Base-by-base conservation (phyloP, 495 filamentous ascomycete species). In the Penicillium nucicola region DNA sequence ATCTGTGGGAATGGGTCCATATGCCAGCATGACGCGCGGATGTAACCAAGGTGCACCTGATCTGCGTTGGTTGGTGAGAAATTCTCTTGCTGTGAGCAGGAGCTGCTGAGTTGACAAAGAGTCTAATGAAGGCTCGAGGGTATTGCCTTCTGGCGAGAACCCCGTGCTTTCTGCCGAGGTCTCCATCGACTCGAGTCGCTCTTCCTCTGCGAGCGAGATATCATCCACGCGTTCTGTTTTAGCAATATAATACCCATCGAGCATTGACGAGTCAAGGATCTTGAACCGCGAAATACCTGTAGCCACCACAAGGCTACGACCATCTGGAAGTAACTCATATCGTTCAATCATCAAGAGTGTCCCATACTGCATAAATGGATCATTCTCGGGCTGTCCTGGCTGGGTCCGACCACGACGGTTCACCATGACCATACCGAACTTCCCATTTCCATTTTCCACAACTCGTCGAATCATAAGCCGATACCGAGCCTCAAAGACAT, bases 401-500 rank as follows among this genome's bases (percentile, higher is more conserved):
- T 86, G 86, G 19, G 71, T 55, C 25, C 72, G 63, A 20, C 70
- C 65, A 12, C 66, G 56, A 37, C 77, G 76, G 58, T 90, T 90
- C 55, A 82, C 82, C 67, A 86, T 80, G 18, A 95, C 72, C 87
- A 95, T 95, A 3, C 92, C 92, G 57, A 97, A 96, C 41, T 78
- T 86, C 15, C 81, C 69, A 47, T 84, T 79, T 2, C 81, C 82
- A 50, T 57, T 78, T 45, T 89, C 84, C 33, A 92, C 75, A 8
- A 84, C 87, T 20, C 90, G 83, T 39, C 85, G 81, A 17, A 96
- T 85, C 89, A 96, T 92, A 7, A 95, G 77, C 3, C 89, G 83
- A 65, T 96, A 96, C 10, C 89, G 81, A 18, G 90, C 88, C 64
- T 97, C 92, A 64, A 95, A 96, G n/a, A 97, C 79, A 61, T 92